A percentile compares a stretch with the other conserved stretches of the same genome.
Evolutionary conservation across 495 filamentous ascomycete genomes (phyloP).

Genomic region (Penicillium pulvis): DNA sequence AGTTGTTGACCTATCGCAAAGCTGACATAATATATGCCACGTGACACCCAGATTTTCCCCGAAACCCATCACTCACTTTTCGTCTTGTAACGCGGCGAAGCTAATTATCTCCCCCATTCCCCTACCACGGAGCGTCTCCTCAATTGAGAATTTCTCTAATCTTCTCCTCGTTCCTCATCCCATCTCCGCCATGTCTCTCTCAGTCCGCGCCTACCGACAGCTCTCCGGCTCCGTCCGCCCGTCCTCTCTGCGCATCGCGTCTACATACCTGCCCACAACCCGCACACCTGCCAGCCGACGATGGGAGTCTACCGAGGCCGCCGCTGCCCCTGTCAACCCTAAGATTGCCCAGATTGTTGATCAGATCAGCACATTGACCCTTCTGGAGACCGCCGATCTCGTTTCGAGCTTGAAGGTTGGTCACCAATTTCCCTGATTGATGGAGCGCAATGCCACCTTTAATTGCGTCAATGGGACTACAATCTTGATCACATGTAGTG

Average conservation of each 20-base stretch:
- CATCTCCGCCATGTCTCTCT: constrained; percentile 42
- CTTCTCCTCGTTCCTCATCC: constrained; percentile 11
- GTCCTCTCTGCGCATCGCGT: constrained; percentile 47
- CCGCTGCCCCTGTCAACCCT: constrained; percentile 64
- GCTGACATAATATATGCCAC: constrained; percentile 28
- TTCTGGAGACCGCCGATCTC: constrained; percentile 95
- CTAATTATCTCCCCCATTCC: constrained; percentile 16
- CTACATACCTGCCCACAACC: constrained; percentile 42
- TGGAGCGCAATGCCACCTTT: not conserved
- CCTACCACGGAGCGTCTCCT: constrained; percentile 10
- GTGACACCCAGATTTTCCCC: constrained; percentile 47
- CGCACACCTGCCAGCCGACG: constrained; percentile 45
- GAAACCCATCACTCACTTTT: constrained; percentile 25
- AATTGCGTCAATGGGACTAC: not conserved
- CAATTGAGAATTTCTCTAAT: constrained; percentile 11
- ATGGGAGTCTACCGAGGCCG: constrained; percentile 56
- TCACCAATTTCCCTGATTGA: constrained; percentile 6
- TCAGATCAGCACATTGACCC: constrained; percentile 95
- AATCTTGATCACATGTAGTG: not conserved
- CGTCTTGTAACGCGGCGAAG: constrained; percentile 23
- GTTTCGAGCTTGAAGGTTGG: constrained; percentile 88
- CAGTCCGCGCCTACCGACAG: constrained; percentile 51
- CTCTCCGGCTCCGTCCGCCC: constrained; percentile 47
- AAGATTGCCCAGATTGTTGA: constrained; percentile 94
- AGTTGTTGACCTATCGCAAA: constrained; percentile 1